Percentiles rank a stretch among this genome's conserved stretches.
Evolutionary conservation across 352 stramenopile species (phyloP).

Genomic region (Phytophthora sp.): DNA sequence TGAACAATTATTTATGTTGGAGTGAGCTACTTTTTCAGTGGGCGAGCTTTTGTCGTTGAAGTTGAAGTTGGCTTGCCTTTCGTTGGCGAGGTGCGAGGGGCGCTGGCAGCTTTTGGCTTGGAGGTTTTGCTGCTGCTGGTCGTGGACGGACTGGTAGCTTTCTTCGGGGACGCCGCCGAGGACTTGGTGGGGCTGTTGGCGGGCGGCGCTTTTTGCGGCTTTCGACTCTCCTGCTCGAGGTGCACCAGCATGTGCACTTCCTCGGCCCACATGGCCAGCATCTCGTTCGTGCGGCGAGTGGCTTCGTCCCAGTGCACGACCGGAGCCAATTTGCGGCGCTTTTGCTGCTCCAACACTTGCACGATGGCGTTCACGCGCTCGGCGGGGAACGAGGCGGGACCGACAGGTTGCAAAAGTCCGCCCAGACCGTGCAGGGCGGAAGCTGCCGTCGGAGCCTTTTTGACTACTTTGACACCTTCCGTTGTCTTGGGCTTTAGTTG

Average conservation of each 20-base stretch:
- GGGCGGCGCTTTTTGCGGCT: constrained; percentile 45
- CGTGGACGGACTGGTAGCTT: constrained; percentile 21
- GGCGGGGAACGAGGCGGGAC: constrained; percentile 37
- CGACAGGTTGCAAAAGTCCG: constrained; percentile 44
- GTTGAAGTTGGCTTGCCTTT: constrained; percentile 28
- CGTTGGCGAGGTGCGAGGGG: constrained; percentile 9
- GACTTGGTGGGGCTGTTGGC: constrained; percentile 4
- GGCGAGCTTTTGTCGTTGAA: not conserved
- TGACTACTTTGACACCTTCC: constrained; percentile 5
- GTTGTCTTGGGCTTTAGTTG: constrained; percentile 2
- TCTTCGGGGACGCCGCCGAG: constrained; percentile 4
- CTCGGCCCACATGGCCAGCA: constrained; percentile 66
- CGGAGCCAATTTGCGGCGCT: constrained; percentile 34
- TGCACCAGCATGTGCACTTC: constrained; percentile 62
- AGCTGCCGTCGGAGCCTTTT: constrained; percentile 21
- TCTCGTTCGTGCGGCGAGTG: constrained; percentile 55
- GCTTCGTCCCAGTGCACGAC: constrained; percentile 61
- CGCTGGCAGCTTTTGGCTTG: constrained; percentile 23
- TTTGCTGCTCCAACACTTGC: constrained; percentile 43
- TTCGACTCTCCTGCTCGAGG: constrained; percentile 65
- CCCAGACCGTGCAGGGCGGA: constrained; percentile 45
- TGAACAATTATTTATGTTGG: no score
- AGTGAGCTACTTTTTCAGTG: constrained; percentile 16
- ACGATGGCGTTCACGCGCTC: constrained; percentile 59
- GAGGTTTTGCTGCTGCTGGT: not conserved